These are phyloP conservation scores for Ascodesmis nigricans DNA, from an alignment of 495 filamentous ascomycete species.

Conservation along the genomic window DNA sequence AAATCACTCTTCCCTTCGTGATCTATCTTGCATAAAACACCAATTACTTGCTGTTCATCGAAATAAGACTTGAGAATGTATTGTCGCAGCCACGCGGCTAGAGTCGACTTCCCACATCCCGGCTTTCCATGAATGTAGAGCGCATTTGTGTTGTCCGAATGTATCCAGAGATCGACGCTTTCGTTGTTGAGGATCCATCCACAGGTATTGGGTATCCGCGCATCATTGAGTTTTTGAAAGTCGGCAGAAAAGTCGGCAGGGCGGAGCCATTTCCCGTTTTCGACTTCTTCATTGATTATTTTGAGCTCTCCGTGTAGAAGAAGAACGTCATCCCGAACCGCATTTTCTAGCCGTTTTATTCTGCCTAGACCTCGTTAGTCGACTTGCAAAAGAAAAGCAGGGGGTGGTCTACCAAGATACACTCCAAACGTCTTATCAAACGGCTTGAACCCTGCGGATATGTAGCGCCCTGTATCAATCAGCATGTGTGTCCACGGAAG, in stretches of 20 bases:
- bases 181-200: conserved; percentile 7
- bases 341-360: not conserved
- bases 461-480: conserved; percentile 1
- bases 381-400: conserved; percentile 1
- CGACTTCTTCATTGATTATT: conserved; percentile 3
- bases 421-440: conserved; percentile 4
- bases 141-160: not conserved
- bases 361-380: conserved; percentile 4
- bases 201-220: conserved; percentile 4
- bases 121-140: conserved; percentile 9
- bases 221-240: conserved; percentile 5
- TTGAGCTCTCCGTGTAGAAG: not conserved
- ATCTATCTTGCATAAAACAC: conserved; percentile 9
- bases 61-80: too few species aligned
- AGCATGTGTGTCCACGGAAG: not conserved
- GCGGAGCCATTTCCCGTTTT: conserved; percentile 7
- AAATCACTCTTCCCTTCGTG: conserved; percentile 7
- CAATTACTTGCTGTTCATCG: not conserved
- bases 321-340: not conserved
- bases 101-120: conserved; percentile 9
- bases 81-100: conserved; percentile 7
- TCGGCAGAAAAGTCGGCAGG: conserved; percentile 7
- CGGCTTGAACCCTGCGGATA: conserved; percentile 4
- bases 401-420: too few species aligned
- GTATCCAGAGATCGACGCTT: conserved; percentile 1